Evolutionary conservation across 345 rosid genomes (phyloP).

Genomic region (Murraya paniculata): DNA sequence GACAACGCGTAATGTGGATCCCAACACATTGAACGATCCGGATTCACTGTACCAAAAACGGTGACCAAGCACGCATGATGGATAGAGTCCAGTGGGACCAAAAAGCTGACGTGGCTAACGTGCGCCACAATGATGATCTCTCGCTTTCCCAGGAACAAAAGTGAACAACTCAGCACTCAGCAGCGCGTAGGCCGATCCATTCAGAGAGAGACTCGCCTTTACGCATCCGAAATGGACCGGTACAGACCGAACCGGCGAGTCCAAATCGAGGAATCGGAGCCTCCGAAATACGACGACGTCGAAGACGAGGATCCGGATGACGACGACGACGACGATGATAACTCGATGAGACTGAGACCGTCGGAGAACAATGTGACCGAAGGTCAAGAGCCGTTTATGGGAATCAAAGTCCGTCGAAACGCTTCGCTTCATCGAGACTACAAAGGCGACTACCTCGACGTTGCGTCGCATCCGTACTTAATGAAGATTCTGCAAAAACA

Average conservation of each 20-base stretch:
- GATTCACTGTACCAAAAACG: background rate
- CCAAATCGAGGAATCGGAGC: conserved; percentile 45
- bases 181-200: background rate
- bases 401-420: conserved; percentile 72
- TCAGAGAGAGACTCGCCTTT: conserved; percentile 20
- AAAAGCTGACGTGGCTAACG: conserved; percentile 3
- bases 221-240: conserved; percentile 34
- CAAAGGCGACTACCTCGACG: conserved; percentile 86
- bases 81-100: background rate
- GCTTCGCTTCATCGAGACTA: conserved; percentile 77
- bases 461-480: conserved; percentile 59
- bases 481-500: conserved; percentile 80
- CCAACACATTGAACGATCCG: background rate
- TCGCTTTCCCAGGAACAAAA: background rate
- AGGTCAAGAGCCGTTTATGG: conserved; percentile 83
- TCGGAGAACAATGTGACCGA: conserved; percentile 53
- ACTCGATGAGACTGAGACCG: conserved; percentile 26
- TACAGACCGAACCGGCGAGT: conserved; percentile 38
- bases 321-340: conserved; percentile 27
- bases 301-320: conserved; percentile 34
- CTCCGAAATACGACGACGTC: conserved; percentile 34
- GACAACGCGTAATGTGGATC: background rate
- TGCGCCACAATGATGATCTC: background rate
- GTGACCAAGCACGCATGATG: background rate
- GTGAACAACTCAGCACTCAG: background rate